Evolutionary conservation across 495 filamentous ascomycete species (phyloP).

Genomic region (Aspergillus carlsbadensis): DNA sequence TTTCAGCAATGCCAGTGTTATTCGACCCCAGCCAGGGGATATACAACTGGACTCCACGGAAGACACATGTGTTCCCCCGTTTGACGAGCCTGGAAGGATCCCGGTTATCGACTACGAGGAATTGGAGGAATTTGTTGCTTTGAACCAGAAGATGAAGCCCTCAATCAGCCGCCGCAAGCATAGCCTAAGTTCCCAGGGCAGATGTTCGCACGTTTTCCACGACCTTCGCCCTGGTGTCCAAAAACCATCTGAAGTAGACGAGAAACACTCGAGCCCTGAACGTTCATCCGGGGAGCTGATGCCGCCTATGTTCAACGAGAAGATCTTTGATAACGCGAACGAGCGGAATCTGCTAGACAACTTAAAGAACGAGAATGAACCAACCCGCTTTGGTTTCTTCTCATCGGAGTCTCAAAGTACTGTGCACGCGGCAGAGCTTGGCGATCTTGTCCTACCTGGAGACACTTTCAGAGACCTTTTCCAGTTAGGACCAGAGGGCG

Average conservation of each 20-base stretch:
- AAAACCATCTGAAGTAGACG: conserved; percentile 23
- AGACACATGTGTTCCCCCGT: conserved; percentile 77
- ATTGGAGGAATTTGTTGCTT: conserved; percentile 78
- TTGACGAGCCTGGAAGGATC: conserved; percentile 54
- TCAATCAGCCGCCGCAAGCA: conserved; percentile 42
- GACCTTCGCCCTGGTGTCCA: conserved; percentile 54
- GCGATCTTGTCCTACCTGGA: conserved; percentile 81
- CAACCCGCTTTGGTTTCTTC: conserved; percentile 90
- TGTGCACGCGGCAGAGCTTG: conserved; percentile 84
- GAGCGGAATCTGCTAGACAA: conserved; percentile 34
- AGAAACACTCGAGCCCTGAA: conserved; percentile 35
- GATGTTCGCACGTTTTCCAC: conserved; percentile 56
- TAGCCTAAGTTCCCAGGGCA: conserved; percentile 52
- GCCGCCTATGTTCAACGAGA: conserved; percentile 20
- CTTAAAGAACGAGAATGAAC: conserved; percentile 50
- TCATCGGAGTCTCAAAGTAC: conserved; percentile 89
- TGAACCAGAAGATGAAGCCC: conserved; percentile 48
- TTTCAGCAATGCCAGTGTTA: conserved; percentile 57
- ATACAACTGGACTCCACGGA: conserved; percentile 57
- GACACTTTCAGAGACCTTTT: conserved; percentile 90
- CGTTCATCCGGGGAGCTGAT: conserved; percentile 23
- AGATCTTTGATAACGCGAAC: conserved; percentile 27
- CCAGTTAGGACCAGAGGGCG: conserved; percentile 67
- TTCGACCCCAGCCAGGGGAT: conserved; percentile 46
- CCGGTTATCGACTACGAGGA: conserved; percentile 82